Evolutionary conservation across 768 basidiomycete species (phyloP), one percentile per base, ranked within the genome.

Genomic region (Lactarius hatsudake): DNA sequence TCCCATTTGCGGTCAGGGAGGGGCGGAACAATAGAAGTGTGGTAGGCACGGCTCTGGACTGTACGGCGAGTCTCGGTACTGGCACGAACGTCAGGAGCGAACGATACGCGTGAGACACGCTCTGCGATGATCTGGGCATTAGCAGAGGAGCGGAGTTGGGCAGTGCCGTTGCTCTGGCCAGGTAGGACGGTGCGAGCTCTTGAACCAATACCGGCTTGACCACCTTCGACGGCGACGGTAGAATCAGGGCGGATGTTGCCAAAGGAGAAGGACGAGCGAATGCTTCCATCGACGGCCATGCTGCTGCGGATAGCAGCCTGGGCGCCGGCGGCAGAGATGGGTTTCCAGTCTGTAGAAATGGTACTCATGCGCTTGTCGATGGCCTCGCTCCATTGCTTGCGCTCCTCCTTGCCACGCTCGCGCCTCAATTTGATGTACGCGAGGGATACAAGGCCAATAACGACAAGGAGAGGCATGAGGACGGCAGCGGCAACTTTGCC

Each of bases 351-450:
- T 23, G 82, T 78, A 7, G 86, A 87, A 70, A 93, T 90, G 59
- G 88, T 90, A 2, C 86, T 88, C 91, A 94, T 93, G 75, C 91
- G 88, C 75, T 86, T 86, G 78, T 94, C 91, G 75, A 94, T 76
- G 12, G 80, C 83, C 74, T 87, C 82, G 48, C 82, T 86, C 81
- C 85, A 94, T 26, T 81, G 80, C 75, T 78, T 82, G 72, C 84
- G 81, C 74, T 88, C 81, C 34, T 83, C 79, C 64, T 77, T 78
- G 59, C 80, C 79, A 68, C 77, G 82, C 36, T 76, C 72, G 66
- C 91, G 85, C 60, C 76, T 83, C 65, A 78, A 76, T 73, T 76
- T 83, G 79, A 93, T 74, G 76, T 85, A 91, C 0, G 78, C 72
- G 13, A 74, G 79, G 42, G 80, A 67, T 51, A 77, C 78, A 26